Evolutionary conservation across 257 asterid genomes (phyloP).

Genomic region (Solanum medicagineum): DNA sequence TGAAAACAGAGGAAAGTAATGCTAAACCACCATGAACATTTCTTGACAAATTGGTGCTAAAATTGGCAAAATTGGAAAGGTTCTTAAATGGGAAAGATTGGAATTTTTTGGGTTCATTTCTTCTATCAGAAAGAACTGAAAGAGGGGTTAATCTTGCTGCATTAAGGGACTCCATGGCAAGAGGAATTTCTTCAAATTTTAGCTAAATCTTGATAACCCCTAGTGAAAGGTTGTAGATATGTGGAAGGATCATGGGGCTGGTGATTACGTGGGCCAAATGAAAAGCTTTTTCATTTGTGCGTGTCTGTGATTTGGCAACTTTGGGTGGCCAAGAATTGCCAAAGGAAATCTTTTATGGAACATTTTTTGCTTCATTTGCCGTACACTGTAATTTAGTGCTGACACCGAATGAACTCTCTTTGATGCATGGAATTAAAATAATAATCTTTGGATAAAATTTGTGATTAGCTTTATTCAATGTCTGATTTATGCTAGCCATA

Average conservation of each 20-base stretch:
- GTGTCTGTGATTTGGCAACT: background rate
- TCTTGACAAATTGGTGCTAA: slow-evolving; percentile 1
- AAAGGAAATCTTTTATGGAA: background rate
- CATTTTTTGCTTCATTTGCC: background rate
- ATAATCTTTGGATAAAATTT: too few species aligned
- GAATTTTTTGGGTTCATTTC: slow-evolving; percentile 39
- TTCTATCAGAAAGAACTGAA: slow-evolving; percentile 66
- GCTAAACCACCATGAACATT: slow-evolving; percentile 35
- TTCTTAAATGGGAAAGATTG: slow-evolving; percentile 25
- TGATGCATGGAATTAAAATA: too few species aligned
- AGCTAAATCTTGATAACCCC: background rate
- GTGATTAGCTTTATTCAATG: too few species aligned
- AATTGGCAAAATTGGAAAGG: background rate
- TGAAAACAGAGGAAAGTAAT: slow-evolving; percentile 46
- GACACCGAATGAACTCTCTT: background rate
- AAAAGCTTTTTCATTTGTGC: background rate
- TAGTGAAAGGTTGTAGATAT: background rate
- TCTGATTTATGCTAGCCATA: too few species aligned
- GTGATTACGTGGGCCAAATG: background rate
- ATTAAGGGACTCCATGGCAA: slow-evolving; percentile 74
- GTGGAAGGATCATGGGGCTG: background rate
- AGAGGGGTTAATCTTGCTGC: slow-evolving; percentile 59
- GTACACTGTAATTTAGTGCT: background rate
- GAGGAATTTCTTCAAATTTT: background rate
- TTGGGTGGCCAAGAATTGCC: background rate